phyloP scores from a whole-genome alignment of 2,329 filamentous ascomycete genomes.

The Tolypocladium capitatum region DNA sequence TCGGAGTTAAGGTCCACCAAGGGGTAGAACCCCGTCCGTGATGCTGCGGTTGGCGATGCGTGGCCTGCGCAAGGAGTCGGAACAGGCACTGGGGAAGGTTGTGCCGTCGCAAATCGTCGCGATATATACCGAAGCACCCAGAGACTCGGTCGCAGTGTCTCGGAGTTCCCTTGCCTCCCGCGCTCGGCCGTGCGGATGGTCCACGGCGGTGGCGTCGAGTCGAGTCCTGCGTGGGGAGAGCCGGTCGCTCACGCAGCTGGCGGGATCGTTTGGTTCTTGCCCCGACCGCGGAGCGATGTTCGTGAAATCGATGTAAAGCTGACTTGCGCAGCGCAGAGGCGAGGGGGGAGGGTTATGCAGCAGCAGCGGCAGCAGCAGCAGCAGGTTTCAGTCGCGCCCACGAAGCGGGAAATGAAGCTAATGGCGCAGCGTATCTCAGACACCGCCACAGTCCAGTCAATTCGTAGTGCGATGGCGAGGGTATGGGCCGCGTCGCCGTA shows the following conservation, averaged over 20 bases:
- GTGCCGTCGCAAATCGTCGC: background rate
- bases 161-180: background rate
- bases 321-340: background rate
- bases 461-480: background rate
- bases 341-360: background rate
- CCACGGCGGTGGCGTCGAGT: background rate
- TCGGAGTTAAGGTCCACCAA: background rate
- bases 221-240: background rate
- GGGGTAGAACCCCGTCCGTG: background rate
- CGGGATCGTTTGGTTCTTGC: background rate
- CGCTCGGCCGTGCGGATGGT: background rate
- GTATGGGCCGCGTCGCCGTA: background rate
- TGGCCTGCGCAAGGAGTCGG: background rate
- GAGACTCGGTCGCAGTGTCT: background rate
- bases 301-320: background rate
- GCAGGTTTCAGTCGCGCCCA: background rate
- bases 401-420: too few relatives aligned
- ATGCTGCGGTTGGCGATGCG: background rate
- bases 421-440: too few relatives aligned
- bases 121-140: background rate
- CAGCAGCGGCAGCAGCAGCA: too few relatives aligned
- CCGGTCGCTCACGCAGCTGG: background rate
- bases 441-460: background rate
- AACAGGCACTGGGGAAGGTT: background rate
- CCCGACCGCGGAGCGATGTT: background rate